These are phyloP conservation scores for Aureoboletus auriporus DNA, from an alignment of 768 basidiomycete genomes.

Conservation along the genomic window DNA sequence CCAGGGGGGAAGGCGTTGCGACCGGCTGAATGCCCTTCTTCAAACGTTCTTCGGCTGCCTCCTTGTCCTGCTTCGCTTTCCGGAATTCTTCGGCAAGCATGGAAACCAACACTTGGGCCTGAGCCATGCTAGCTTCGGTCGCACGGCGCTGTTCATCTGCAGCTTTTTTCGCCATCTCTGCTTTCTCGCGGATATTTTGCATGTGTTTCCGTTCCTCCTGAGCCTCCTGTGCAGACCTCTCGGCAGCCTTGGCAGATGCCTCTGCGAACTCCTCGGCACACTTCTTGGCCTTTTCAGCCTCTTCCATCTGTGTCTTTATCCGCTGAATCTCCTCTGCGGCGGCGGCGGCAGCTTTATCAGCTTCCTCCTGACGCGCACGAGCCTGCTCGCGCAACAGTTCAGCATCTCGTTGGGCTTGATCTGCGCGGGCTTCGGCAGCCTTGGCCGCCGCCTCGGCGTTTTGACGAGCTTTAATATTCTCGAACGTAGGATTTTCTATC, in stretches of 20 bases:
- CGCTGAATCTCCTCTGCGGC: constrained; percentile 3
- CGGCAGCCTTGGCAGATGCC: constrained; percentile 3
- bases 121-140: too few species aligned
- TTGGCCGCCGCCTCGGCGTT: constrained; percentile 9
- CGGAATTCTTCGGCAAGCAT: too few species aligned
- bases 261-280: constrained; percentile 4
- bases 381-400: constrained; percentile 8
- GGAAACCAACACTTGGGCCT: too few species aligned
- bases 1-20: constrained; percentile 2
- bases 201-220: background rate
- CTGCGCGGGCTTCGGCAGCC: background rate
- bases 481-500: background rate
- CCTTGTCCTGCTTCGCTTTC: too few species aligned
- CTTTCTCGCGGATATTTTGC: constrained; percentile 1
- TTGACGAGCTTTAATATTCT: background rate
- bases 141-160: too few species aligned
- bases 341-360: background rate
- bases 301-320: constrained; percentile 12
- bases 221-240: constrained; percentile 8
- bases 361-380: constrained; percentile 4
- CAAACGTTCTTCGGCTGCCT: too few species aligned
- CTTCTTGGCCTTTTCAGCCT: background rate
- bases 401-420: background rate
- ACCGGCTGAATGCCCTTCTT: too few species aligned
- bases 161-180: too few species aligned